Evolutionary conservation across 2,329 filamentous ascomycete species (phyloP), one percentile per base, ranked within the genome.

Genomic region (Cadophora gregata): DNA sequence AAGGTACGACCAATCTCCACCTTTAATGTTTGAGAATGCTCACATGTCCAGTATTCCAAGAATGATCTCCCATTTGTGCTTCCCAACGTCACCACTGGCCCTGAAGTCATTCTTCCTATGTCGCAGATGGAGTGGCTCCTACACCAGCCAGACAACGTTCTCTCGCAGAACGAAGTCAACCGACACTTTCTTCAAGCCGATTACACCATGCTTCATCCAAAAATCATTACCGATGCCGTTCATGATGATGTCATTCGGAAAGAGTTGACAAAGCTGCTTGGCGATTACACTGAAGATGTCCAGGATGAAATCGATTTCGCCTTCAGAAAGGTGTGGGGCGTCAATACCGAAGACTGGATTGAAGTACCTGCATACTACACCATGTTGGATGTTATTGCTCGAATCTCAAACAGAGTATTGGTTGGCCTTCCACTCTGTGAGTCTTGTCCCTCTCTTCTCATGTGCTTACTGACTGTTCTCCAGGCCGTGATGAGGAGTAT

Each of bases 21-120:
- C 4, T 45, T 19, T 25, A 21, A n/a, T 38, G 14, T 19, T 36
- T 6, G n/a, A 14, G 5, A 8, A 16, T 27, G 53, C 64, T 68
- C 36, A 70, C 55, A 36, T 53, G 33, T 29, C 14, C 29, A 83
- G 80, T 82, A 81, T 65, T 73, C 75, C 27, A 82, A 82, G 56
- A 76, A 77, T 19, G 80, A 80, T n/a, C 76, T 76, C 38, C 72
- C 80, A 0, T 81, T 82, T 2, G 72, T 83, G 1, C 63, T 82
- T 7, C 81, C 81, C 0, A 79, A 79, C 5, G 72, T 81, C 7
- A 79, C 78, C 2, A 75, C 79, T 33, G 77, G 78, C 25, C 76
- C 77, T 48, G 80, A 82, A 66, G 70, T 82, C n/a, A 76, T 82
- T 51, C 69, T 84, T n/a, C 81, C 82, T 0, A 73, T 74, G 6